A percentile compares a stretch with the other conserved stretches of the same genome.
Conservation (phyloP, 2,329 filamentous ascomycete genomes). For the Pyrenochaeta sp. region DNA sequence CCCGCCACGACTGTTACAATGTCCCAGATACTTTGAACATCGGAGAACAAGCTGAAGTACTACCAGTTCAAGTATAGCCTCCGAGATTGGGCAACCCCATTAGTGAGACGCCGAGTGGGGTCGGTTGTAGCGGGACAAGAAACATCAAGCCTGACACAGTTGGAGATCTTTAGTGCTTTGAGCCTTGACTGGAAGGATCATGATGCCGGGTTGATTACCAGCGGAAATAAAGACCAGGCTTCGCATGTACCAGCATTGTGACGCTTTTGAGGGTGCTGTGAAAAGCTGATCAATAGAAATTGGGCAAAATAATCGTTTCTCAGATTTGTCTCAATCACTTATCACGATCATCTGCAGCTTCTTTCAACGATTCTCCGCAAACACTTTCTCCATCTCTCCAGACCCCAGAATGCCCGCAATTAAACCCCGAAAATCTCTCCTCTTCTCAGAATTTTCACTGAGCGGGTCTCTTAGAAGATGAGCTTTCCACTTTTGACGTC, state of each 20-base stretch:
- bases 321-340: too few species aligned
- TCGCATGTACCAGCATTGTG: too few species aligned
- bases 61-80: slow-evolving; percentile 27
- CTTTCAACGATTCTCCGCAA: slow-evolving; percentile 13
- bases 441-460: slow-evolving; percentile 7
- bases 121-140: slow-evolving; percentile 9
- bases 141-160: slow-evolving; percentile 28
- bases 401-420: slow-evolving; percentile 20
- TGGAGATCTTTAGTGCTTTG: slow-evolving; percentile 26
- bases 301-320: too few species aligned
- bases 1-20: slow-evolving; percentile 24
- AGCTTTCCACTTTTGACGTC: slow-evolving; percentile 23
- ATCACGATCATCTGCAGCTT: too few species aligned
- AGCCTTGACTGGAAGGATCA: slow-evolving; percentile 13
- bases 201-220: neutral
- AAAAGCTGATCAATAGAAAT: too few species aligned
- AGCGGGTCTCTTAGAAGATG: slow-evolving; percentile 7
- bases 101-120: slow-evolving; percentile 17
- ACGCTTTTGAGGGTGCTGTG: too few species aligned
- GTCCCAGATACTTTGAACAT: slow-evolving; percentile 16
- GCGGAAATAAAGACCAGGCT: neutral
- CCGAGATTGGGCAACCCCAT: slow-evolving; percentile 20
- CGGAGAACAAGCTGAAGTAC: slow-evolving; percentile 19
- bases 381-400: slow-evolving; percentile 25
- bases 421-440: slow-evolving; percentile 4